Base-by-base conservation (phyloP, 169 alveolate genomes). In the Besnoitia besnoiti region DNA sequence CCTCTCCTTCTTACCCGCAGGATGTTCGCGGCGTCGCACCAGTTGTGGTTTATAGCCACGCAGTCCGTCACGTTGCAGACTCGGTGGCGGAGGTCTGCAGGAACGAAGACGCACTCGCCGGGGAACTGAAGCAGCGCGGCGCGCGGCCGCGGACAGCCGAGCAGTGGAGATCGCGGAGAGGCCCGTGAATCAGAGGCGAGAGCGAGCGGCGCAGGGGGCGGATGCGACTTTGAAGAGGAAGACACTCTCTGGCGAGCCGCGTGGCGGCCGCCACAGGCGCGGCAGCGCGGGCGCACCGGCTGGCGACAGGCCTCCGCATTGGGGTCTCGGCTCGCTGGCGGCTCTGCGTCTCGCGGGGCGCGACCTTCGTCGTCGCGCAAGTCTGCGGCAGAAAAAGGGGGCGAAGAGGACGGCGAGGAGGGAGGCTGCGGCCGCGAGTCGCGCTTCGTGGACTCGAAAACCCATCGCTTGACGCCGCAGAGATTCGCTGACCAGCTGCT, bases 11-110 rank as follows among this genome's bases (percentile, higher is more conserved):
- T 55, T 10, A 80, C 89, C 16, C 37, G 49, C 37, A n/a, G 59
- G 30, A 80, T 80, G 67, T 80, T 80, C 33, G 89, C 67, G 42
- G 91, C 94, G 47, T 92, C 75, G 49, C 75, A 80, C 94, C 94
- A 92, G 90, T 92, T 92, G 94, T 92, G 94, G 90, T 92, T 92
- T 90, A 92, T 85, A 40, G 94, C 85, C 16, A 92, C 50, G 39
- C 92, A 82, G 79, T 67, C 42, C 51, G 46, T n/a, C 47, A 92
- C 35, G 80, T 92, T 92, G 39, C 87, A 85, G 50, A 85, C 91
- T 75, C 79, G 90, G 59, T 92, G 94, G 50, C 85, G 67, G 90
- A 91, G 76, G 7, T 91, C 92, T 1, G 91, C 59, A 77, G 94
- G 94, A 40, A 92, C 94, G 55, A 85, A 92, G 67, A 92, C 61